Evolutionary conservation across 768 basidiomycete species (phyloP).

Genomic region (Collybiopsis confluens): DNA sequence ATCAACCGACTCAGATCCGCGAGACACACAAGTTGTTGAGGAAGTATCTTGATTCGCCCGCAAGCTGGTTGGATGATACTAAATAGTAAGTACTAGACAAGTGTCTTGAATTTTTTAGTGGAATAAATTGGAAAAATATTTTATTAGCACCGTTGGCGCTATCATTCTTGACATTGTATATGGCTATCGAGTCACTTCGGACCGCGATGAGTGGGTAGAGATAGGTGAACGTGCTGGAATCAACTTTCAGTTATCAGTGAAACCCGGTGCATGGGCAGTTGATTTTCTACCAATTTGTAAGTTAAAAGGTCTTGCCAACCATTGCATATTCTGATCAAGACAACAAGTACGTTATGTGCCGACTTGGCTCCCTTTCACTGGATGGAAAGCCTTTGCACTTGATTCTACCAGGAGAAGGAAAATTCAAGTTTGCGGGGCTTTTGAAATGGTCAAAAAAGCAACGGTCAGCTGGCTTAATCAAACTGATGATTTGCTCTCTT

Average conservation of each 20-base stretch:
- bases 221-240: neutral
- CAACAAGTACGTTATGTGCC: constrained; percentile 1
- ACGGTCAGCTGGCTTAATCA: neutral
- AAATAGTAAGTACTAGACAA: neutral
- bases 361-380: neutral
- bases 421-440: neutral
- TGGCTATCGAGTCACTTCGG: neutral
- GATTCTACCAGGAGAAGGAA: neutral
- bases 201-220: constrained; percentile 1
- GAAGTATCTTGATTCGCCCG: neutral
- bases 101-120: neutral
- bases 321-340: neutral
- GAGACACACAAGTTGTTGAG: neutral
- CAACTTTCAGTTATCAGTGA: neutral
- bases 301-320: neutral
- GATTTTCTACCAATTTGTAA: constrained; percentile 1
- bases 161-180: neutral
- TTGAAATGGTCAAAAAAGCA: neutral
- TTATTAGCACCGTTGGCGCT: neutral
- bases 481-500: neutral
- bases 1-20: neutral
- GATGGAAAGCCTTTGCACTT: neutral
- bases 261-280: neutral
- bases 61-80: neutral
- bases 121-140: neutral